Percentiles rank a stretch among this genome's conserved stretches.
These are phyloP conservation scores for Fraxinus paxiana DNA, from an alignment of 305 asterid genomes.

Conservation along the genomic window DNA sequence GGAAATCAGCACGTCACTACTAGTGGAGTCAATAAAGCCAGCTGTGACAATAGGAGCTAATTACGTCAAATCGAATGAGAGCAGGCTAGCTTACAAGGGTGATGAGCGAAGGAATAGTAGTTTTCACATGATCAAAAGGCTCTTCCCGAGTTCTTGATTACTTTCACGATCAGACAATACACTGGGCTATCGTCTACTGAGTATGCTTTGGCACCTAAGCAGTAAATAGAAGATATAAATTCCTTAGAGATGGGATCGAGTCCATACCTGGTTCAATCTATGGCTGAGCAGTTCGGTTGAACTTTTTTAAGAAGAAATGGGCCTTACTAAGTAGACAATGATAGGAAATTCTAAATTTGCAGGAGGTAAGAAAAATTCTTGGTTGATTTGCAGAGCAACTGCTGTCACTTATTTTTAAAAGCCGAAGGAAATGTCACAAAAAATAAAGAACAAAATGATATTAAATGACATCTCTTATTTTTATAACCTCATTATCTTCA, in stretches of 20 bases:
- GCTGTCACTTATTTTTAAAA: background rate
- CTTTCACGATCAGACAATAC: background rate
- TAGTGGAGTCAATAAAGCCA: background rate
- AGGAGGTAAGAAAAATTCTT: background rate
- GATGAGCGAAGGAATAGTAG: background rate
- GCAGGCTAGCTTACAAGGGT: background rate
- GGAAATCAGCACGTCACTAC: background rate
- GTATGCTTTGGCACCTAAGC: background rate
- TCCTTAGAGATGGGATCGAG: background rate
- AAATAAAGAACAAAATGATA: background rate
- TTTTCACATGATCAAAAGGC: background rate
- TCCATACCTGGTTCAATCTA: background rate
- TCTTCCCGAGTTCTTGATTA: background rate
- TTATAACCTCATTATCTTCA: background rate
- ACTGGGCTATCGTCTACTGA: background rate
- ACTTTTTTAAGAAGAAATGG: background rate
- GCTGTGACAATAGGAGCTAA: background rate
- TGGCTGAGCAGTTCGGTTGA: background rate
- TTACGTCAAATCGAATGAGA: background rate
- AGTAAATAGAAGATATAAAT: background rate
- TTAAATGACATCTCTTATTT: background rate
- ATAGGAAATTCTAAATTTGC: background rate
- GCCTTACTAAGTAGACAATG: background rate
- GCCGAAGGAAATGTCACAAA: background rate
- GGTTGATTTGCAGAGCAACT: background rate